These are phyloP conservation scores for Tolypocladium inflatum DNA, from an alignment of 2,329 filamentous ascomycete genomes.

Conservation along the genomic window DNA sequence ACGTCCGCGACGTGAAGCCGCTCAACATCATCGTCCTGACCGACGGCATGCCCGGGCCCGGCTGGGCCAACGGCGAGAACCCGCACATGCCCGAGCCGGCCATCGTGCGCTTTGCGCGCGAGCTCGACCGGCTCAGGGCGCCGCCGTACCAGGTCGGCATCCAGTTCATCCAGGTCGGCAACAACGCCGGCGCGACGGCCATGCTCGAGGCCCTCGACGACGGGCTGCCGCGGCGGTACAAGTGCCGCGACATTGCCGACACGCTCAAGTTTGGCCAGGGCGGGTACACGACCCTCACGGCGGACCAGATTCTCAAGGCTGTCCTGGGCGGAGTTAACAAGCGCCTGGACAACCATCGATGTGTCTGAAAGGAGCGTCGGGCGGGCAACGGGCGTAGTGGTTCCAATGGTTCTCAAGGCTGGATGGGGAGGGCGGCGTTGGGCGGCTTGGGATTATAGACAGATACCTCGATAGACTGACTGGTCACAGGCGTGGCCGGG, in stretches of 20 bases:
- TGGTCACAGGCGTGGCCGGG: neutral
- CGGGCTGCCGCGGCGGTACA: slow-evolving; percentile 36
- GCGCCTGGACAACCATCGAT: slow-evolving; percentile 19
- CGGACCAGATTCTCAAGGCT: slow-evolving; percentile 67
- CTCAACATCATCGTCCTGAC: slow-evolving; percentile 91
- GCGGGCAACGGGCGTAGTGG: neutral
- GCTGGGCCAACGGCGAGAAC: slow-evolving; percentile 49
- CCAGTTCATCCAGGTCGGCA: slow-evolving; percentile 93
- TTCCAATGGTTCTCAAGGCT: no score
- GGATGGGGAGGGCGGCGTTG: neutral
- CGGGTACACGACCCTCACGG: slow-evolving; percentile 41
- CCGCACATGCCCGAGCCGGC: slow-evolving; percentile 46
- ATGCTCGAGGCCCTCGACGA: slow-evolving; percentile 71
- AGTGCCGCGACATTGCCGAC: slow-evolving; percentile 81
- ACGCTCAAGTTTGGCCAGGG: slow-evolving; percentile 63
- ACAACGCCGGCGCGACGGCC: slow-evolving; percentile 53
- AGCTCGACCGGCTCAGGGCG: slow-evolving; percentile 60
- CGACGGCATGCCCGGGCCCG: slow-evolving; percentile 57
- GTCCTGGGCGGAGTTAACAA: slow-evolving; percentile 68
- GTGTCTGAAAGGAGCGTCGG: neutral
- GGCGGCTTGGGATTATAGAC: neutral
- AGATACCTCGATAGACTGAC: neutral
- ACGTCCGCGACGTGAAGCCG: slow-evolving; percentile 50
- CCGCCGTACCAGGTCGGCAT: slow-evolving; percentile 78
- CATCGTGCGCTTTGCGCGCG: slow-evolving; percentile 57